These are phyloP conservation scores for Monosporascus sp. DNA, from an alignment of 2,329 filamentous ascomycete genomes.

Conservation along the genomic window DNA sequence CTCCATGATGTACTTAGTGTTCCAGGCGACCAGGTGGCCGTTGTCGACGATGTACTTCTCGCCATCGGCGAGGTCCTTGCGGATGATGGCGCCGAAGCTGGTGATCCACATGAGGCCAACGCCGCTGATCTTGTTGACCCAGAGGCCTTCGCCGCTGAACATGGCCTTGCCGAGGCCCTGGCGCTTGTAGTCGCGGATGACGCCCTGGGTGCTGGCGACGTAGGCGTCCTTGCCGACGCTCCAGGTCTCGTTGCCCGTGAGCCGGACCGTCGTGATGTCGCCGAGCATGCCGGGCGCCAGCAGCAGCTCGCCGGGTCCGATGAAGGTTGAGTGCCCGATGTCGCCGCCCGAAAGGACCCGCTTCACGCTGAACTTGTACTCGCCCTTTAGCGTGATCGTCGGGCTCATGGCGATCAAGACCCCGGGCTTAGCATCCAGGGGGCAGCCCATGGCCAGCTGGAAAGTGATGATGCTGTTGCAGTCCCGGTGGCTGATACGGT, in stretches of 20 bases:
- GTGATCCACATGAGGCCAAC: slow-evolving; percentile 81
- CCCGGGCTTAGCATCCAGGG: slow-evolving; percentile 74
- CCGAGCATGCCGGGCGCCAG: slow-evolving; percentile 76
- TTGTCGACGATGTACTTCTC: slow-evolving; percentile 93
- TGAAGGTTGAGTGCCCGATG: slow-evolving; percentile 72
- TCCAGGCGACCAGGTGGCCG: slow-evolving; percentile 93
- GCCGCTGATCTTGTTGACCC: slow-evolving; percentile 81
- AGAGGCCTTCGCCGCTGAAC: slow-evolving; percentile 89
- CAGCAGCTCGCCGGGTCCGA: slow-evolving; percentile 84
- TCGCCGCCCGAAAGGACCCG: slow-evolving; percentile 83
- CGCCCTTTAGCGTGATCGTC: slow-evolving; percentile 76
- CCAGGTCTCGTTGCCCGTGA: slow-evolving; percentile 72
- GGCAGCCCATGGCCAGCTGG: slow-evolving; percentile 84
- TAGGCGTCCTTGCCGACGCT: slow-evolving; percentile 82
- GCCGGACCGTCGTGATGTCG: slow-evolving; percentile 75
- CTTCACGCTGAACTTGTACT: slow-evolving; percentile 81
- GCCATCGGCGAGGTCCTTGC: slow-evolving; percentile 71
- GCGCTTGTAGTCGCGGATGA: slow-evolving; percentile 80
- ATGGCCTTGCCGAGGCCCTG: slow-evolving; percentile 86
- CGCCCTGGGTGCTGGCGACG: slow-evolving; percentile 77
- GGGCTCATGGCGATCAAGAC: slow-evolving; percentile 95
- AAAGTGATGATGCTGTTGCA: slow-evolving; percentile 85
- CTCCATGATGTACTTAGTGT: slow-evolving; percentile 88
- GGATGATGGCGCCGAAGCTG: slow-evolving; percentile 90
- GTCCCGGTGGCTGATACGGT: slow-evolving; percentile 86